Evolutionary conservation across 371 early-diverging fungal species (phyloP).

Genomic region (Mortierella sp.): DNA sequence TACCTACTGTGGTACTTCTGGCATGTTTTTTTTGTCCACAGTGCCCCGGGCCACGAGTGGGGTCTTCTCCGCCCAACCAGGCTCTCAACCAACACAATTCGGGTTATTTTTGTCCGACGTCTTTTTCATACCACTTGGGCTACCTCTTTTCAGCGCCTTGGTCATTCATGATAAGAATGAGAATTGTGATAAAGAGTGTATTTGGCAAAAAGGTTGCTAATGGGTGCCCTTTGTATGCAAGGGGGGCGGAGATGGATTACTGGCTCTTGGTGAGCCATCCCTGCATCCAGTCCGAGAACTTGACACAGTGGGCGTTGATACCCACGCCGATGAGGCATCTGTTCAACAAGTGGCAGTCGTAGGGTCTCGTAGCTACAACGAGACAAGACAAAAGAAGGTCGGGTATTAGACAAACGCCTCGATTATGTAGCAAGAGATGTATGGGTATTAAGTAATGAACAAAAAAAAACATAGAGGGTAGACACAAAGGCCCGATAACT

Average conservation of each 20-base stretch:
- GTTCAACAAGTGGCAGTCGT: conserved; percentile 74
- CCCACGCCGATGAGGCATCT: conserved; percentile 65
- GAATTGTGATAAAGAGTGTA: too few species aligned
- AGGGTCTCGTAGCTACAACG: conserved; percentile 68
- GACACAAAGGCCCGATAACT: conserved; percentile 4
- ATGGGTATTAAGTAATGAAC: too few species aligned
- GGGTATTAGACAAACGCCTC: not conserved
- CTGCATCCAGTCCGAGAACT: conserved; percentile 72
- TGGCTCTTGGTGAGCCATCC: conserved; percentile 31
- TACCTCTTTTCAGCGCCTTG: not conserved
- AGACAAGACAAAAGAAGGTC: conserved; percentile 40
- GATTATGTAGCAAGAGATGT: not conserved
- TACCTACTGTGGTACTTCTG: not conserved
- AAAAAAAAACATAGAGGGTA: not conserved
- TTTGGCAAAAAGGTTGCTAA: too few species aligned
- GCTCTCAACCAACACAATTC: not conserved
- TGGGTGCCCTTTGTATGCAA: too few species aligned
- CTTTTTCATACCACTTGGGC: not conserved
- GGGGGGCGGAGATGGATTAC: too few species aligned
- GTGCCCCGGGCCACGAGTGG: not conserved
- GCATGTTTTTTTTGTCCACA: not conserved
- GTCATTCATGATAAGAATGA: too few species aligned
- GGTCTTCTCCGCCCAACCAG: not conserved
- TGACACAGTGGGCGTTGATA: conserved; percentile 64
- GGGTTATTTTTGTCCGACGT: not conserved